Conservation (phyloP, 345 rosid genomes). For the Arabis alpina region DNA sequence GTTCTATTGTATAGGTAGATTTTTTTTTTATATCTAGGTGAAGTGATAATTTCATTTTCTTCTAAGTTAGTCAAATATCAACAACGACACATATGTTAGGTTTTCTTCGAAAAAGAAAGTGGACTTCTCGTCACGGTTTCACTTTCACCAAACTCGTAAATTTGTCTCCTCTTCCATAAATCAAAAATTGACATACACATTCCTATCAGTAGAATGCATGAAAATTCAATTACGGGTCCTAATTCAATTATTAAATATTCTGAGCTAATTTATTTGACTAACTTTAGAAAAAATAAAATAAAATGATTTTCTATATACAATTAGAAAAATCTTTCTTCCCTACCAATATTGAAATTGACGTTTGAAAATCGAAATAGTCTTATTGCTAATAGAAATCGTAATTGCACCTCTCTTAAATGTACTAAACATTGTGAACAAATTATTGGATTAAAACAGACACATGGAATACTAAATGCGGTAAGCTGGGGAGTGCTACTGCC, state of each 20-base stretch:
- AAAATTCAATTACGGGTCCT: slow-evolving; percentile 28
- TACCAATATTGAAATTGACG: neutral
- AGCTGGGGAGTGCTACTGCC: slow-evolving; percentile 95
- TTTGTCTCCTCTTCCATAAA: neutral
- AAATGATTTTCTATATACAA: neutral
- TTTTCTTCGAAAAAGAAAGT: slow-evolving; percentile 23
- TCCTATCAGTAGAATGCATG: neutral
- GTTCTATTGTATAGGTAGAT: too few species aligned
- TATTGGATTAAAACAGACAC: slow-evolving; percentile 52
- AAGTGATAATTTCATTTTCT: neutral
- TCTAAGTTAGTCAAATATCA: slow-evolving; percentile 25
- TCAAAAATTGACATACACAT: slow-evolving; percentile 3
- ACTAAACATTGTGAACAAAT: slow-evolving; percentile 2
- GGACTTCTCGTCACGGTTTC: slow-evolving; percentile 31
- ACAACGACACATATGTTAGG: slow-evolving; percentile 28
- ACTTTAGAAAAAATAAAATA: neutral
- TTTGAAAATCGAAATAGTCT: neutral
- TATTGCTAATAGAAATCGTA: neutral
- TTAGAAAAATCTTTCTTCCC: neutral
- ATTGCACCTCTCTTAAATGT: neutral
- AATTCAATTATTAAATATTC: neutral
- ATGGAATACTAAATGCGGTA: slow-evolving; percentile 80
- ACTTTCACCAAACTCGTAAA: slow-evolving; percentile 23
- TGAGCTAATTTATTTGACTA: slow-evolving; percentile 24
- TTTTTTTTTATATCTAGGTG: too few species aligned